Evolutionary conservation across 768 basidiomycete genomes (phyloP), one percentile per base, ranked within the genome.

Genomic region (Boletus edulis): DNA sequence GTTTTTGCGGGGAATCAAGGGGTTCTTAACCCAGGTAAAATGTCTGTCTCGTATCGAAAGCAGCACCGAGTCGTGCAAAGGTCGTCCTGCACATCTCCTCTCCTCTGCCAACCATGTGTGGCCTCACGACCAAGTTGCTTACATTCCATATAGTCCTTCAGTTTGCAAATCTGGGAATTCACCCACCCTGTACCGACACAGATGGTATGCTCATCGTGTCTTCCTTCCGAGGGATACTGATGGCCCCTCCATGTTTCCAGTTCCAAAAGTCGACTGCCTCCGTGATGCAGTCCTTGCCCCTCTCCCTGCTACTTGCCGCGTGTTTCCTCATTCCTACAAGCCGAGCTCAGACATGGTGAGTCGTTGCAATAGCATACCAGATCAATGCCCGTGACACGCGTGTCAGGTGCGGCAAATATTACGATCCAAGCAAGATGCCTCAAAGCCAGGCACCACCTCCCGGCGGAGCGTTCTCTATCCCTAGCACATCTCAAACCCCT

Each of bases 361-460:
- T 49, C 15, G 14, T 60, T 31, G 34, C 22, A 18, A 22, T 24
- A 3, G 14, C 38, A 17, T 39, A 34, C 14, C 9, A 13, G 0
- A 17, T 10, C 20, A 3, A n/a, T n/a, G 22, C 40, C 20, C 18
- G 45, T 49, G n/a, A 44, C 54, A 49, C 32, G 46, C 17, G 39
- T 51, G 20, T 42, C 39, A 81, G 67, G 67, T 68, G 81, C 55
- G 77, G 76, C 38, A 84, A 84, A 62, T 75, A 82, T 54, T 84
- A 84, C 55, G 75, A 80, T 70, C 62, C 75, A 10, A 72, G 69
- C 13, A 68, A 72, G 20, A 75, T 78, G 54, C 55, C 66, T 44
- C 66, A 58, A 52, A 15, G 3, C 24, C 11, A 39, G 5, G 65
- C 80, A 17, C 73, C 74, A 22, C 73, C 76, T 38, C 81, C 82